Conservation (phyloP, 129 eudicot species). For the Ambrosia artemisiifolia region DNA sequence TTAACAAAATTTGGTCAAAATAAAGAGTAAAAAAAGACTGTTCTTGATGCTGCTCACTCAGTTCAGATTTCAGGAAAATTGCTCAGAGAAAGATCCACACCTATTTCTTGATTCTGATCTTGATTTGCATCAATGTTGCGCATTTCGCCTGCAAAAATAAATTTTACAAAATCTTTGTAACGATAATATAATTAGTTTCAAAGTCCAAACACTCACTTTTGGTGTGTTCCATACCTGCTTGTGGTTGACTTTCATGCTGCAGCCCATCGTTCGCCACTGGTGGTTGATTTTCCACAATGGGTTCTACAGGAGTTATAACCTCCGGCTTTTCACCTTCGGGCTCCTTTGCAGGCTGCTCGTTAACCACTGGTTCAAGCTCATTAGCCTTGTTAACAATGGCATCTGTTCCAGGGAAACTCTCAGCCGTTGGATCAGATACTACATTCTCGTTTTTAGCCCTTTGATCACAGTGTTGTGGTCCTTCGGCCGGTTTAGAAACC, state of each 20-base stretch:
- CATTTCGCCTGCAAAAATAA: slow-evolving; percentile 21
- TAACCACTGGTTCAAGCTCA: slow-evolving; percentile 11
- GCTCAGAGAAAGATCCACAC: slow-evolving; percentile 32
- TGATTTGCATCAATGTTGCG: slow-evolving; percentile 16
- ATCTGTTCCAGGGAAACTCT: slow-evolving; percentile 6
- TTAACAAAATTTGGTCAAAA: neutral
- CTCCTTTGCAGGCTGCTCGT: slow-evolving; percentile 12
- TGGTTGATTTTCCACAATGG: slow-evolving; percentile 19
- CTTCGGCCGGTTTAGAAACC: slow-evolving; percentile 31
- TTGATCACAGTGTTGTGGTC: slow-evolving; percentile 25
- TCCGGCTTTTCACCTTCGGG: slow-evolving; percentile 18
- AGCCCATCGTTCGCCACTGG: slow-evolving; percentile 16
- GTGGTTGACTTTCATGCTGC: slow-evolving; percentile 24
- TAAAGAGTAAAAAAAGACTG: neutral
- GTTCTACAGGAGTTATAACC: slow-evolving; percentile 18
- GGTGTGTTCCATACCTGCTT: slow-evolving; percentile 16
- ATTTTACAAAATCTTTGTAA: neutral
- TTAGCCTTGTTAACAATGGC: slow-evolving; percentile 9
- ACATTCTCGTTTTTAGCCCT: slow-evolving; percentile 11
- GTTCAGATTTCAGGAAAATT: slow-evolving; percentile 25
- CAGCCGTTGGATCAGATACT: slow-evolving; percentile 30
- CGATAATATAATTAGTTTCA: neutral
- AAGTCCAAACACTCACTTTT: no score
- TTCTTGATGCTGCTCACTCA: slow-evolving; percentile 1
- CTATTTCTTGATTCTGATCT: slow-evolving; percentile 24